phyloP scores from a whole-genome alignment of 306 rosid species.

The Casuarina glauca region DNA sequence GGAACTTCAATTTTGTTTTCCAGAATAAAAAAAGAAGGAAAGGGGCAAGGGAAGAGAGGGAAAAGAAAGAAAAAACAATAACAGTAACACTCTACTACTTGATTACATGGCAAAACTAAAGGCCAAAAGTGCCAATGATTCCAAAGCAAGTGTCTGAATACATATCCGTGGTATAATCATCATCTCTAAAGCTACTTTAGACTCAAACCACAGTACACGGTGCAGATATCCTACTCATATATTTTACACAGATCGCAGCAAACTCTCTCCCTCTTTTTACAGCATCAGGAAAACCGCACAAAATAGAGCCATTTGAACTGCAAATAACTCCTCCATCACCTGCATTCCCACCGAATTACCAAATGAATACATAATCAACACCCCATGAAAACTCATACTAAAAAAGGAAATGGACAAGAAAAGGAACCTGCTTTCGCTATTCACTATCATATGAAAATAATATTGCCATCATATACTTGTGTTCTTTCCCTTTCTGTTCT shows the following conservation, averaged over 20 bases:
- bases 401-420: background rate
- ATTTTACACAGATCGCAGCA: conserved; percentile 30
- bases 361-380: conserved; percentile 38
- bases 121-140: conserved; percentile 51
- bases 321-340: conserved; percentile 59
- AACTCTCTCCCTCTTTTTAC: conserved; percentile 33
- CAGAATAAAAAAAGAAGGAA: background rate
- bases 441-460: background rate
- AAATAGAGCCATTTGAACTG: conserved; percentile 44
- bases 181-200: conserved; percentile 68
- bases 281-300: conserved; percentile 44
- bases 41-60: background rate
- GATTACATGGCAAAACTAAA: conserved; percentile 50
- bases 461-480: background rate
- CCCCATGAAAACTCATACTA: conserved; percentile 19
- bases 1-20: conserved; percentile 6
- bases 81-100: background rate
- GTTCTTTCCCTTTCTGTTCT: background rate
- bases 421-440: background rate
- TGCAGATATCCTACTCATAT: background rate
- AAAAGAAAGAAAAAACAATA: conserved; percentile 28
- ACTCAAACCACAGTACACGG: conserved; percentile 16
- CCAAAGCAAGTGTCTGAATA: conserved; percentile 51
- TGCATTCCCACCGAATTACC: conserved; percentile 43
- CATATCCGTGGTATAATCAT: conserved; percentile 56